Percentiles rank a stretch among this genome's conserved stretches.
phyloP scores from a whole-genome alignment of 2,329 filamentous ascomycete genomes.

The Colletotrichum higginsianum region DNA sequence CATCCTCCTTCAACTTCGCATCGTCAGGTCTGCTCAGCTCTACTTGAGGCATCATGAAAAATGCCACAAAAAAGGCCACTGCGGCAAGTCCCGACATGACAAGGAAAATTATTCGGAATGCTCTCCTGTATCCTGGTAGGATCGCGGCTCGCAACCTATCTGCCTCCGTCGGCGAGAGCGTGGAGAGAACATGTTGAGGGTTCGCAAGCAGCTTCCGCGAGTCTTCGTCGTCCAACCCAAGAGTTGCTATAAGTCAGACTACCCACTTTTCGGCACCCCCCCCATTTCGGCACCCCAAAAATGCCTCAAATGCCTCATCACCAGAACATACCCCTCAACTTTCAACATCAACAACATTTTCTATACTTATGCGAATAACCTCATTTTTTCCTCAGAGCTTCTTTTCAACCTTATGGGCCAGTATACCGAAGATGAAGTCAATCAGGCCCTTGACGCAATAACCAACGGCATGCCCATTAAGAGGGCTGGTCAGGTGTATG shows the following conservation, averaged over 20 bases:
- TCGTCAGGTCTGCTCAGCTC: constrained; percentile 56
- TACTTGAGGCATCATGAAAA: constrained; percentile 58
- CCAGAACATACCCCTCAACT: no score
- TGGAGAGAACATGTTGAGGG: constrained; percentile 51
- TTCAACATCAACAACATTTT: no score
- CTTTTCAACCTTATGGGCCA: no score
- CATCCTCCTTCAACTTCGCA: constrained; percentile 54
- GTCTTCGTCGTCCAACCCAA: constrained; percentile 46
- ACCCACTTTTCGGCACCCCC: no score
- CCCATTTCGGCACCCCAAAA: no score
- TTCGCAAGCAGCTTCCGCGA: constrained; percentile 51
- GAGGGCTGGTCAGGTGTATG: no score
- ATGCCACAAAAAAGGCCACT: constrained; percentile 54
- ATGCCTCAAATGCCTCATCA: no score
- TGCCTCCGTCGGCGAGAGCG: constrained; percentile 49
- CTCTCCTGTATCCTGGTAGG: constrained; percentile 54
- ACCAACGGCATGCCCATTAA: no score
- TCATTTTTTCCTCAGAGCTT: no score
- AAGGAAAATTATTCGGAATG: constrained; percentile 57
- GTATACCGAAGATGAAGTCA: no score
- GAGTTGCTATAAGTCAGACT: constrained; percentile 48
- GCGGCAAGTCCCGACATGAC: constrained; percentile 54
- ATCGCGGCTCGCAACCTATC: constrained; percentile 50
- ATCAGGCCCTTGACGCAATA: no score
- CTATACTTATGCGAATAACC: no score